Evolutionary conservation across 2,329 filamentous ascomycete genomes (phyloP).

Genomic region (Xylariales sp.): DNA sequence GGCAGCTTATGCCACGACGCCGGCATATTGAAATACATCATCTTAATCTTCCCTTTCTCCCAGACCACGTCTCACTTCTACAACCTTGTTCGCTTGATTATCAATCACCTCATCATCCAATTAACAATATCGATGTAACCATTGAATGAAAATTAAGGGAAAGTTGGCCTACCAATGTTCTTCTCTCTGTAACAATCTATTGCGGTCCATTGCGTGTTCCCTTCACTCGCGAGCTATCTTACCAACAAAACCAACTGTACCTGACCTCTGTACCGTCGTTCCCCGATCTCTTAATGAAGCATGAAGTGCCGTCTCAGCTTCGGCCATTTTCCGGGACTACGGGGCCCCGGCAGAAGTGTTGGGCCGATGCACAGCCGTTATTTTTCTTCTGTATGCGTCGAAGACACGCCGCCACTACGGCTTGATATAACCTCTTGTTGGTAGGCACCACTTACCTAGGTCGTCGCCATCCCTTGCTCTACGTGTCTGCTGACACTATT

Average conservation of each 20-base stretch:
- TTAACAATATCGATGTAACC: not conserved
- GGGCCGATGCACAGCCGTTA: not conserved
- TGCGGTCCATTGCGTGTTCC: not conserved
- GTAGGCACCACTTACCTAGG: slow-evolving; percentile 3
- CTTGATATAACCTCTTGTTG: slow-evolving; percentile 8
- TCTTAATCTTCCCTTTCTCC: not conserved
- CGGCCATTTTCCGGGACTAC: not conserved
- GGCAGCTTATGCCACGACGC: slow-evolving; percentile 1
- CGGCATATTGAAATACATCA: not conserved
- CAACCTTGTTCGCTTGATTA: not conserved
- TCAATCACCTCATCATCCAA: not conserved
- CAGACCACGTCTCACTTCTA: not conserved
- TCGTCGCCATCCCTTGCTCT: slow-evolving; percentile 7
- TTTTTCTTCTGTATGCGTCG: not conserved
- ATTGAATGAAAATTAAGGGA: not conserved
- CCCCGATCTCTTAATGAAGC: slow-evolving; percentile 5
- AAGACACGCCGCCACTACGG: not conserved
- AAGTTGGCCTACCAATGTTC: not conserved
- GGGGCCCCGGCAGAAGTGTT: not conserved
- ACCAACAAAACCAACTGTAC: not conserved
- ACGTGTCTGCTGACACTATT: slow-evolving; percentile 20
- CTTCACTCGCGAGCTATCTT: slow-evolving; percentile 1
- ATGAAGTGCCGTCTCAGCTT: not conserved
- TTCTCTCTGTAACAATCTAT: not conserved
- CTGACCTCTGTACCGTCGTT: slow-evolving; percentile 13